Evolutionary conservation across 2,329 filamentous ascomycete species (phyloP).

Genomic region (Phymatotrichopsis omnivora): DNA sequence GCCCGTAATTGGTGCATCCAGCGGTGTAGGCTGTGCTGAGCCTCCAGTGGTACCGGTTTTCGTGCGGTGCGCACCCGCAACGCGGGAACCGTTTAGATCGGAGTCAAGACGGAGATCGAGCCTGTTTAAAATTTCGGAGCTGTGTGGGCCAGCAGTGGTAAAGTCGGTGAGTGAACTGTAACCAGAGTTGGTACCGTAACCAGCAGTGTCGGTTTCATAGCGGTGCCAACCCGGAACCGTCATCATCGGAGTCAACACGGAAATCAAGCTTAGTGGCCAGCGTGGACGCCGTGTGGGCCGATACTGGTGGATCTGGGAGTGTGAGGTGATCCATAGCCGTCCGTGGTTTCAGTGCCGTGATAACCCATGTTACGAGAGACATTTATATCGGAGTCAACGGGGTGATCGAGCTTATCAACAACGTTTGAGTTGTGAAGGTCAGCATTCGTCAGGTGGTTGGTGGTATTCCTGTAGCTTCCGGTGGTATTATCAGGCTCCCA

Average conservation of each 20-base stretch:
- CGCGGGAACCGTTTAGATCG: constrained; percentile 46
- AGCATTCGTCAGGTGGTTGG: constrained; percentile 23
- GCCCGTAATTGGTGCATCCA: no score
- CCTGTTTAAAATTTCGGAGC: constrained; percentile 46
- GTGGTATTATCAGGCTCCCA: no score
- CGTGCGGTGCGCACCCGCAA: no score
- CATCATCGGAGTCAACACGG: constrained; percentile 44
- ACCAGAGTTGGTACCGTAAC: constrained; percentile 35
- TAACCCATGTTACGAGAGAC: constrained; percentile 2
- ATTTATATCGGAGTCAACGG: constrained; percentile 41
- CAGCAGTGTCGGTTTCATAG: constrained; percentile 35
- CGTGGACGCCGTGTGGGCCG: constrained; percentile 40
- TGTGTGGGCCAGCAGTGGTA: constrained; percentile 45
- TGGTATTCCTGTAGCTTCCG: neutral
- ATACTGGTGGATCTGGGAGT: constrained; percentile 24
- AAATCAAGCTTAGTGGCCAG: constrained; percentile 44
- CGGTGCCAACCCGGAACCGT: constrained; percentile 36
- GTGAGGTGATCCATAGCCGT: constrained; percentile 13
- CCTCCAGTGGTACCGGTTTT: no score
- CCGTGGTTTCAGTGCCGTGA: neutral
- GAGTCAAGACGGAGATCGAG: constrained; percentile 47
- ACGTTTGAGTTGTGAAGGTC: constrained; percentile 40
- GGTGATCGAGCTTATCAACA: constrained; percentile 42
- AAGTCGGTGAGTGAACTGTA: constrained; percentile 39
- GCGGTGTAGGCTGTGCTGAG: constrained; percentile 1